These are phyloP conservation scores for Colletotrichum gigasporum DNA, from an alignment of 2,329 filamentous ascomycete genomes.

Conservation along the genomic window DNA sequence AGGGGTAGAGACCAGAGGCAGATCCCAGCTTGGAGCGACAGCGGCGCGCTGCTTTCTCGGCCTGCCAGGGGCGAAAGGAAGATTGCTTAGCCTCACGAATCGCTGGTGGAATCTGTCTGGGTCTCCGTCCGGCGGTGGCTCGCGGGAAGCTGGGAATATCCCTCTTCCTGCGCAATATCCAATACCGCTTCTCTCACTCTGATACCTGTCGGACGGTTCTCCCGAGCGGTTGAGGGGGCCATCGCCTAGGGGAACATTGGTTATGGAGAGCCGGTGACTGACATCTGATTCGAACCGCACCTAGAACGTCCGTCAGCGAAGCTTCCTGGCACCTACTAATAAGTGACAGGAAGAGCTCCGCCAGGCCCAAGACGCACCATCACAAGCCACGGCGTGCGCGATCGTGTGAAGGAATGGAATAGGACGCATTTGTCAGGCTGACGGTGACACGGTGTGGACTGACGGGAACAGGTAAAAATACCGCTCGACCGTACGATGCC, in stretches of 20 bases:
- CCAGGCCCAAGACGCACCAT: neutral
- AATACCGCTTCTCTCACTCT: slow-evolving; percentile 18
- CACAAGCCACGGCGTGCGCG: neutral
- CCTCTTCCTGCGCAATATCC: neutral
- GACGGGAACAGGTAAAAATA: slow-evolving; percentile 4
- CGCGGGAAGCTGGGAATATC: slow-evolving; percentile 18
- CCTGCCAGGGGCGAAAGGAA: slow-evolving; percentile 17
- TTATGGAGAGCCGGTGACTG: slow-evolving; percentile 2
- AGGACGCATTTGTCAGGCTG: slow-evolving; percentile 14
- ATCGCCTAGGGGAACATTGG: neutral
- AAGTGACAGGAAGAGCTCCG: slow-evolving; percentile 1
- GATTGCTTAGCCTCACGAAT: slow-evolving; percentile 19
- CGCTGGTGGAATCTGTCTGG: slow-evolving; percentile 8
- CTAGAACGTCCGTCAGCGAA: neutral
- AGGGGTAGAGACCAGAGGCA: neutral
- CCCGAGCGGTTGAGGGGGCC: neutral
- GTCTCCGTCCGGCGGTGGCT: neutral
- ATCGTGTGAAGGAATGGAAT: neutral
- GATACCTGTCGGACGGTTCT: slow-evolving; percentile 17
- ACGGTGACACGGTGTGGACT: neutral
- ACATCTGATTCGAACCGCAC: slow-evolving; percentile 7
- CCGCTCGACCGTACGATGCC: slow-evolving; percentile 16
- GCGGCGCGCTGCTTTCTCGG: slow-evolving; percentile 14
- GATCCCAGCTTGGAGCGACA: slow-evolving; percentile 20
- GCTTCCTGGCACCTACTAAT: neutral